phyloP scores from a whole-genome alignment of 1,284 basidiomycete genomes.

The Ustilago sp. region DNA sequence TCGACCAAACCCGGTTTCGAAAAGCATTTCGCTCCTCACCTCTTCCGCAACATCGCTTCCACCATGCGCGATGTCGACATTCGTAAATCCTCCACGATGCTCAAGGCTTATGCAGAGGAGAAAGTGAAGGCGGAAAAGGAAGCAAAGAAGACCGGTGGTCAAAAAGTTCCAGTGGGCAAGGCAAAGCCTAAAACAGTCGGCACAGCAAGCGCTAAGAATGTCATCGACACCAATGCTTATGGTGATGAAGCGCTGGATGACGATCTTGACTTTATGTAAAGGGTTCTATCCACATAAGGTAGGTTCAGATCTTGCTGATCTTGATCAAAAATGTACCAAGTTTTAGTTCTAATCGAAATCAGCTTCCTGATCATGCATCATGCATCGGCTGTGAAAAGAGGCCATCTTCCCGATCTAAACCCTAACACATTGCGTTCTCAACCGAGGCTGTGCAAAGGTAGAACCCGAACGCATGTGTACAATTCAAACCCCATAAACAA shows the following conservation, averaged over 20 bases:
- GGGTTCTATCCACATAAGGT: too few species aligned
- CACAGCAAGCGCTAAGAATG: slow-evolving; percentile 64
- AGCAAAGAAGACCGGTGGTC: slow-evolving; percentile 59
- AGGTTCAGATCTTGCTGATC: too few species aligned
- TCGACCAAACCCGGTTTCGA: slow-evolving; percentile 61
- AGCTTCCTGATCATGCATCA: background rate
- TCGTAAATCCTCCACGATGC: slow-evolving; percentile 56
- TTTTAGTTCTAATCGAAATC: background rate
- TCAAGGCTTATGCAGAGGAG: slow-evolving; percentile 64
- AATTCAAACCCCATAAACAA: background rate
- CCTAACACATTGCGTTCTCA: too few species aligned
- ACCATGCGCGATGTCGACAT: slow-evolving; percentile 65
- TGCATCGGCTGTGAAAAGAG: too few species aligned
- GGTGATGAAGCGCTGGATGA: slow-evolving; percentile 68
- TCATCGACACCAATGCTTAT: slow-evolving; percentile 64
- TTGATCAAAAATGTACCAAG: background rate
- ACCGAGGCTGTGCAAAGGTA: too few species aligned
- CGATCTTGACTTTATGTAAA: slow-evolving; percentile 68
- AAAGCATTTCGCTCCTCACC: slow-evolving; percentile 63
- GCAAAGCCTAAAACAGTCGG: slow-evolving; percentile 64
- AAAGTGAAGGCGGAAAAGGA: slow-evolving; percentile 66
- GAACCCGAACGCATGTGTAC: background rate
- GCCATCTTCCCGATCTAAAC: too few species aligned
- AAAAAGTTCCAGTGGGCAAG: slow-evolving; percentile 26
- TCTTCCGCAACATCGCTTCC: slow-evolving; percentile 47